Conservation (phyloP, 257 asterid genomes). For the Ophiorrhiza pumila region DNA sequence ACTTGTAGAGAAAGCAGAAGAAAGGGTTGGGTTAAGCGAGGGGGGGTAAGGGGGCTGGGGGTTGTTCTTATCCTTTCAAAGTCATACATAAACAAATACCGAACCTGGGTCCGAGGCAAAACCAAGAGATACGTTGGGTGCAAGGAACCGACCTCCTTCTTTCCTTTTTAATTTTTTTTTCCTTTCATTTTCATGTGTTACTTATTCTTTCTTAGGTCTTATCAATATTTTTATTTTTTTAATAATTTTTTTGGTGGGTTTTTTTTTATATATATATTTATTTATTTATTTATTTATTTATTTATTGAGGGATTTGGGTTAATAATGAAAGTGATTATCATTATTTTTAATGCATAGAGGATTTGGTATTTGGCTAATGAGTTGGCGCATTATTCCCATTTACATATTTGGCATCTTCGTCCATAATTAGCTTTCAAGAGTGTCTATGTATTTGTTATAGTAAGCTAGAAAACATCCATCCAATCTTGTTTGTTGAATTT, state of each 20-base stretch:
- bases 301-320: background rate
- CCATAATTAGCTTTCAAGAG: constrained; percentile 18
- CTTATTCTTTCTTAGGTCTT: constrained; percentile 34
- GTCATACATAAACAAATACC: constrained; percentile 38
- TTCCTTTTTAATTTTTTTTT: constrained; percentile 39
- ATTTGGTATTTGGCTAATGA: constrained; percentile 24
- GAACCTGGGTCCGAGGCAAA: constrained; percentile 37
- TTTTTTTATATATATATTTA: background rate
- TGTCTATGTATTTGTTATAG: constrained; percentile 16
- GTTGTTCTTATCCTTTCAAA: constrained; percentile 61
- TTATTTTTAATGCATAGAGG: background rate
- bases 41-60: background rate
- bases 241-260: background rate
- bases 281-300: background rate
- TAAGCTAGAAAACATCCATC: background rate
- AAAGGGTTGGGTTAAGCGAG: background rate
- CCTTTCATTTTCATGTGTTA: constrained; percentile 50
- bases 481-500: background rate
- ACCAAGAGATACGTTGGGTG: constrained; percentile 49
- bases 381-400: constrained; percentile 39
- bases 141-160: constrained; percentile 74
- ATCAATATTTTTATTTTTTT: constrained; percentile 17
- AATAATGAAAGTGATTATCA: background rate
- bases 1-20: constrained; percentile 27
- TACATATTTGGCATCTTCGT: constrained; percentile 17